These are phyloP conservation scores for Pseudopithomyces maydicus DNA, from an alignment of 2,329 filamentous ascomycete species.

Conservation along the genomic window DNA sequence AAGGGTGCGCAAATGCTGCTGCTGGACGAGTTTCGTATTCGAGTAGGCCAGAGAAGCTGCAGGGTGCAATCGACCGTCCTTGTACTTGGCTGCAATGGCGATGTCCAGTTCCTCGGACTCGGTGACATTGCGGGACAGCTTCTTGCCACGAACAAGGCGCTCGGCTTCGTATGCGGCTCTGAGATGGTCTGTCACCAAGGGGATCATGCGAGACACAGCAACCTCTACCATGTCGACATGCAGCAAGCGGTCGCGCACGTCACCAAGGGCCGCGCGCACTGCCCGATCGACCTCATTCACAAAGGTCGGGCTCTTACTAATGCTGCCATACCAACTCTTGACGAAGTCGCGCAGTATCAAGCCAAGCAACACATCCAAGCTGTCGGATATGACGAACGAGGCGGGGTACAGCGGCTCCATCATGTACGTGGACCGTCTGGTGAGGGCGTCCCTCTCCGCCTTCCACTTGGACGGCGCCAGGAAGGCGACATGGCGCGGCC, in stretches of 20 bases:
- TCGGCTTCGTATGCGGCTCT: conserved; percentile 92
- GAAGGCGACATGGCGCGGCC: conserved; percentile 59
- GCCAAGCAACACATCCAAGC: conserved; percentile 78
- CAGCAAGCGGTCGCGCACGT: conserved; percentile 72
- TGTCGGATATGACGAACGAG: conserved; percentile 77
- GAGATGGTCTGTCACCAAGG: conserved; percentile 86
- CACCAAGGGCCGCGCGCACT: conserved; percentile 73
- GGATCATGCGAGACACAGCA: conserved; percentile 80
- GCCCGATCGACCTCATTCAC: conserved; percentile 83
- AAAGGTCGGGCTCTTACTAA: conserved; percentile 81
- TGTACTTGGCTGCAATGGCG: conserved; percentile 94
- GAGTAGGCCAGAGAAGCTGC: conserved; percentile 83
- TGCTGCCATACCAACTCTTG: conserved; percentile 83
- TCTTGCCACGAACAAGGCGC: conserved; percentile 80
- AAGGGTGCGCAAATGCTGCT: conserved; percentile 84
- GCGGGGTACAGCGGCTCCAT: conserved; percentile 72
- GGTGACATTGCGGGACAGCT: conserved; percentile 86
- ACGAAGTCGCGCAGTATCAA: conserved; percentile 84
- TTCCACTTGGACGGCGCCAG: conserved; percentile 68
- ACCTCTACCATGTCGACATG: conserved; percentile 83
- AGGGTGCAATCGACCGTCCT: conserved; percentile 83
- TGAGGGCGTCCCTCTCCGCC: conserved; percentile 70
- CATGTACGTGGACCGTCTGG: conserved; percentile 68
- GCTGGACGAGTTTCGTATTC: conserved; percentile 82
- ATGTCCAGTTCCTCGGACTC: conserved; percentile 96